Percentiles rank a stretch among this genome's conserved stretches.
Evolutionary conservation across 148 eudicot species (phyloP).

Genomic region (Nepenthes mirabilis): DNA sequence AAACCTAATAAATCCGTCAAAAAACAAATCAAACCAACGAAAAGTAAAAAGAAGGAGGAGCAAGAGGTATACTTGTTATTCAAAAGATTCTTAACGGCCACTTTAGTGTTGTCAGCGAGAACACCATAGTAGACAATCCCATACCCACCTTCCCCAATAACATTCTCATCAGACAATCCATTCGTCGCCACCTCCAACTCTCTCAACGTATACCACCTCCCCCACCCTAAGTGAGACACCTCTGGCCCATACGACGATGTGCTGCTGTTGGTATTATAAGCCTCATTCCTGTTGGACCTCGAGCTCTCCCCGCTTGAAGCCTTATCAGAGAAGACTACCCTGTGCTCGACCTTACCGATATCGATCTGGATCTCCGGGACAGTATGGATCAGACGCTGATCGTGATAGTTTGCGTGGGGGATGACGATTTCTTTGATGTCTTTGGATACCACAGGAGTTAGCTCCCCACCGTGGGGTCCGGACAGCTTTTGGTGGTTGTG

Average conservation of each 20-base stretch:
- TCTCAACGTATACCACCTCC: constrained; percentile 76
- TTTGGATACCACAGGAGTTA: constrained; percentile 42
- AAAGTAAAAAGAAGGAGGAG: no score
- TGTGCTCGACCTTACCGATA: constrained; percentile 76
- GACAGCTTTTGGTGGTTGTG: constrained; percentile 10
- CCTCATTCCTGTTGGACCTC: constrained; percentile 27
- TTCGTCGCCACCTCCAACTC: constrained; percentile 79
- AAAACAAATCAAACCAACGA: constrained; percentile 1
- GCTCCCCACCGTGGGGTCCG: constrained; percentile 10
- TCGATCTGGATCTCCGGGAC: constrained; percentile 83
- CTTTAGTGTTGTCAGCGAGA: constrained; percentile 58
- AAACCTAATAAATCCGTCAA: neutral
- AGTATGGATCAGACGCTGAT: constrained; percentile 17
- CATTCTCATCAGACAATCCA: constrained; percentile 65
- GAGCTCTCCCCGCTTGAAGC: constrained; percentile 84
- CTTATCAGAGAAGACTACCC: constrained; percentile 76
- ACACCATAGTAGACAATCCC: constrained; percentile 83
- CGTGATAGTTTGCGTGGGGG: constrained; percentile 11
- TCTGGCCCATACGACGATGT: constrained; percentile 60
- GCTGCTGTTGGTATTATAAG: constrained; percentile 2
- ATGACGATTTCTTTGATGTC: constrained; percentile 60
- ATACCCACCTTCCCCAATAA: constrained; percentile 96
- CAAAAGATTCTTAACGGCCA: constrained; percentile 81
- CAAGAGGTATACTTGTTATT: constrained; percentile 49
- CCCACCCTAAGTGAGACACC: constrained; percentile 89